phyloP scores from a whole-genome alignment of 1,139 yeast genomes.

The Lizanozyma gosingica region DNA sequence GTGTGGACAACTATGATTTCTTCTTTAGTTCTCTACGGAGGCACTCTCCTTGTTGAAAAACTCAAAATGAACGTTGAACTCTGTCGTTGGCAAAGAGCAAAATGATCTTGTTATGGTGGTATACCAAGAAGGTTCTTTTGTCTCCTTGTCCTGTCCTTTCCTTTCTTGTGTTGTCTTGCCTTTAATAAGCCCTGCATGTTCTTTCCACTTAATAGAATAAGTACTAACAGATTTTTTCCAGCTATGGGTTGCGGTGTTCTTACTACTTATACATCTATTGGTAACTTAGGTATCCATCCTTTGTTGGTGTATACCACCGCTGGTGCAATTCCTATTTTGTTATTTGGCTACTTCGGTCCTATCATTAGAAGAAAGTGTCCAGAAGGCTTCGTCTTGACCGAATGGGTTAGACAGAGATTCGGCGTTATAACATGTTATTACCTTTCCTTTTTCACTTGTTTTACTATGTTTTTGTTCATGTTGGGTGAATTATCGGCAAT shows the following conservation, averaged over 20 bases:
- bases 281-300: conserved; percentile 83
- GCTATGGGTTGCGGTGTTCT: conserved; percentile 90
- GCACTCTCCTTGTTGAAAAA: no score
- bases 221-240: conserved; percentile 18
- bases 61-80: no score
- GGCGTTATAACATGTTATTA: conserved; percentile 69
- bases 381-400: conserved; percentile 86
- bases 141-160: no score
- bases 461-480: conserved; percentile 83
- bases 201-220: not conserved
- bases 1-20: no score
- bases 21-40: no score
- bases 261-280: conserved; percentile 80
- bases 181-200: conserved; percentile 1
- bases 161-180: conserved; percentile 1
- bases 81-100: no score
- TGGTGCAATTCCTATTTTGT: conserved; percentile 75
- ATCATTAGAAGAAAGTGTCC: conserved; percentile 72
- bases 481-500: conserved; percentile 81
- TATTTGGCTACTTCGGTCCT: conserved; percentile 81
- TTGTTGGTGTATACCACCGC: conserved; percentile 71
- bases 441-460: conserved; percentile 70
- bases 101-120: no score
- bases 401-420: conserved; percentile 81
- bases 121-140: no score